Base-by-base conservation (phyloP, 2,329 filamentous ascomycete genomes). In the Elsinoe necatrix region DNA sequence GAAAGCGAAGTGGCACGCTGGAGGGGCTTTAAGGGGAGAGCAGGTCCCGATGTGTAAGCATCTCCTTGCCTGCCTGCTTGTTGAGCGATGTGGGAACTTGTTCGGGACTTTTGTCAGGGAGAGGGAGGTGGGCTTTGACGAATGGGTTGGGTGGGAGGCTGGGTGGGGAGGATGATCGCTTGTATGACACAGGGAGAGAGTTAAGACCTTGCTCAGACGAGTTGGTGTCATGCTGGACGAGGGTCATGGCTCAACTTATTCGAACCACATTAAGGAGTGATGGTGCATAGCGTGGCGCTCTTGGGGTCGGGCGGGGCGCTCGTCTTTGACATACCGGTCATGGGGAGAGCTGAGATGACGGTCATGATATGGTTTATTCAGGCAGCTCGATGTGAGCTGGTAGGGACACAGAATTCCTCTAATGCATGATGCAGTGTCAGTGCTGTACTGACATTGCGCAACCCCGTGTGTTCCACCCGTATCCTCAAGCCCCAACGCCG, bases 41-140 rank as follows among this genome's bases (percentile, higher is more conserved):
- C 71, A 35, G 72, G 79, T 58, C 55, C 77, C 78, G 4, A 63
- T 87, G 72, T 98, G 92, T 69, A 96, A 96, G 72, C 92, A 98
- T 71, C 71, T 97, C 4, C 78, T 97, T 14, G 92, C 92, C 1
- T 95, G 88, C 68, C 71, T 92, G 39, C 69, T 97, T 56, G 84
- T 78, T 4, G 84, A 89, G 67, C 75, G 77, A 47, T 91, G 87
- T 74, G 68, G 67, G 23, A 27, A 18, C 2, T 68, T 83, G 25
- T 78, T 93, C 62, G 78, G 76, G 3, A 64, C 65, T 0, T 80
- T 80, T 63, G 76, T 86, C 14, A 76, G 79, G 57, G 77, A 80
- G 63, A 76, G 73, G 64, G 65, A 66, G 39, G 77, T 86, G 14
- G 73, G 76, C 21, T 76, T 73, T 59, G 83, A 85, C 61, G 87